Conservation (phyloP, 2,329 filamentous ascomycete genomes). For the Anthostomella pinea region DNA sequence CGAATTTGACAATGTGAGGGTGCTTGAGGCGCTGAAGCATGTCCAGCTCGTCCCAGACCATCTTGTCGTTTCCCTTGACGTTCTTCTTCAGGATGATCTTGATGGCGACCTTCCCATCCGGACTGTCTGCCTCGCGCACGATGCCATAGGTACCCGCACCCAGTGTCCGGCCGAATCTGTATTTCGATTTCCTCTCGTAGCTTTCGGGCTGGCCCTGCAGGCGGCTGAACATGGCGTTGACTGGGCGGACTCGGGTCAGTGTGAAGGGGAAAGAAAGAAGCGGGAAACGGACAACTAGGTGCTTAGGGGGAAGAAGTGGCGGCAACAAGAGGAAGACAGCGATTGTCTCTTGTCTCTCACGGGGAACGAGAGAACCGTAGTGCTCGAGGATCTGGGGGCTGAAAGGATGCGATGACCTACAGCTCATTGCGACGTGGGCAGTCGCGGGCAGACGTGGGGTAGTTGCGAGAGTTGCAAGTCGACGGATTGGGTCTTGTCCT, state of each 20-base stretch:
- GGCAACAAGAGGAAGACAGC: too few species aligned
- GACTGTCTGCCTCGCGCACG: slow-evolving; percentile 88
- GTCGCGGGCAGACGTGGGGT: too few species aligned
- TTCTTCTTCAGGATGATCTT: slow-evolving; percentile 99
- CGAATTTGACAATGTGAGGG: slow-evolving; percentile 93
- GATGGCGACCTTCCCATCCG: slow-evolving; percentile 82
- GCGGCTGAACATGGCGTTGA: slow-evolving; percentile 89
- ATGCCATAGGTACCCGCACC: slow-evolving; percentile 98
- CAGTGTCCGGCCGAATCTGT: slow-evolving; percentile 88
- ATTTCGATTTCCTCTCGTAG: slow-evolving; percentile 97
- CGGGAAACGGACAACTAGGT: background rate
- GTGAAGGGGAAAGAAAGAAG: slow-evolving; percentile 1
- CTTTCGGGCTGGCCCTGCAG: slow-evolving; percentile 95
- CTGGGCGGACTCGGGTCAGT: slow-evolving; percentile 41
- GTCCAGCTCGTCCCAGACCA: slow-evolving; percentile 96
- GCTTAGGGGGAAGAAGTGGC: slow-evolving; percentile 6
- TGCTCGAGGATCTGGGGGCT: slow-evolving; percentile 3
- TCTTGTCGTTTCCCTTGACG: slow-evolving; percentile 95
- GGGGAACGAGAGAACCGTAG: slow-evolving; percentile 9
- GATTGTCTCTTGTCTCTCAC: too few species aligned
- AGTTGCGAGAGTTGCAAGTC: slow-evolving; percentile 1
- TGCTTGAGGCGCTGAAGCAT: slow-evolving; percentile 91
- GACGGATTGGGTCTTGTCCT: too few species aligned
- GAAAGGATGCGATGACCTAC: slow-evolving; percentile 34
- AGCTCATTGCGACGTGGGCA: slow-evolving; percentile 37